phyloP scores from a whole-genome alignment of 208 protist genomes.

The Lotmaria passim region DNA sequence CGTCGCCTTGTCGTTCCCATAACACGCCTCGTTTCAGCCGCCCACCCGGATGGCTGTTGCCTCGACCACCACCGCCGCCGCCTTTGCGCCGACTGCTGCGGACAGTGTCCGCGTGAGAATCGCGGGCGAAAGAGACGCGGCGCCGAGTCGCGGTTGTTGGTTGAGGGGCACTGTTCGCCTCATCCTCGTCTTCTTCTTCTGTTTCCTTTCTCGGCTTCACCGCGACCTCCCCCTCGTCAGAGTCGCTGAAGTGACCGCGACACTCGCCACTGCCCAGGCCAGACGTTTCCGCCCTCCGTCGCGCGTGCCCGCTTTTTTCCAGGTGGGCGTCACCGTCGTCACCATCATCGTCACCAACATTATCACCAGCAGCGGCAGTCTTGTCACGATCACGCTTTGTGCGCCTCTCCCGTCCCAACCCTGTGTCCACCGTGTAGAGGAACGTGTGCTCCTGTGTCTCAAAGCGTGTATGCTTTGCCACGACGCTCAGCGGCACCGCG shows the following conservation, averaged over 20 bases:
- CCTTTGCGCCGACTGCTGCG: neutral
- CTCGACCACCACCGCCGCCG: neutral
- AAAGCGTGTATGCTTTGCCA: conserved; percentile 68
- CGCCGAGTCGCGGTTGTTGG: neutral
- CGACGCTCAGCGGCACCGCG: conserved; percentile 57
- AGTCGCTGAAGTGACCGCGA: neutral
- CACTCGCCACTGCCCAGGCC: neutral
- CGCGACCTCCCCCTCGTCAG: too few species aligned
- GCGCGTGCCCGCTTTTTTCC: neutral
- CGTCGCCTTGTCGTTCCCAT: conserved; percentile 34
- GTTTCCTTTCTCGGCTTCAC: too few species aligned
- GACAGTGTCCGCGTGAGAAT: neutral
- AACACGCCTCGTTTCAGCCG: conserved; percentile 8
- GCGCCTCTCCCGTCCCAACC: conserved; percentile 24
- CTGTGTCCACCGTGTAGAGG: conserved; percentile 64
- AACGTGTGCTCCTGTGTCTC: conserved; percentile 78
- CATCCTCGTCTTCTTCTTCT: neutral
- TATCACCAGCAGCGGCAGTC: neutral
- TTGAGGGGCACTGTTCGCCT: neutral
- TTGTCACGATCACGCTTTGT: conserved; percentile 22
- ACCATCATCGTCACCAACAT: neutral
- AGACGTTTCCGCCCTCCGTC: neutral
- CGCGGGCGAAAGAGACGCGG: neutral
- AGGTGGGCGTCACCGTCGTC: conserved; percentile 9
- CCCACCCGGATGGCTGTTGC: neutral